phyloP scores from a whole-genome alignment of 2,329 filamentous ascomycete species.

The Penicillium sp. region DNA sequence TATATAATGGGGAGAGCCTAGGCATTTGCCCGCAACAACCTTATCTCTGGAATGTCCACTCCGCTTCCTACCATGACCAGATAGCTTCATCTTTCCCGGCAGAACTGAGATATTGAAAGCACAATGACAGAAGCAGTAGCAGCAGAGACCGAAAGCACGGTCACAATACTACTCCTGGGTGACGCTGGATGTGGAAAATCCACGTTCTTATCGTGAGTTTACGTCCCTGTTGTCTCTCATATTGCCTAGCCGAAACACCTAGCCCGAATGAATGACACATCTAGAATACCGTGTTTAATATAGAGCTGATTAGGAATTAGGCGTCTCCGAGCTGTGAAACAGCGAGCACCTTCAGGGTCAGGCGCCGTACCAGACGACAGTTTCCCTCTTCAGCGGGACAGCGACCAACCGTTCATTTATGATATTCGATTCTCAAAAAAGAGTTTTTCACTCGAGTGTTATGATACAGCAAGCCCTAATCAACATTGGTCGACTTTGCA shows the following conservation, averaged over 20 bases:
- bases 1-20: constrained; percentile 4
- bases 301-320: constrained; percentile 5
- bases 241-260: no score
- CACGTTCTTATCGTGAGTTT: constrained; percentile 56
- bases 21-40: not conserved
- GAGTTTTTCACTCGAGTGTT: constrained; percentile 51
- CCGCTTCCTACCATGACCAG: not conserved
- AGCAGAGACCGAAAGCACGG: constrained; percentile 16
- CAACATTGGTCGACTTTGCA: constrained; percentile 50
- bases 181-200: constrained; percentile 57
- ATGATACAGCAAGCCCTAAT: constrained; percentile 53
- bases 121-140: constrained; percentile 8
- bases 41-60: not conserved
- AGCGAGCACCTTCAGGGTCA: constrained; percentile 10
- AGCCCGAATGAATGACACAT: no score
- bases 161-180: constrained; percentile 51
- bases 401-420: constrained; percentile 55
- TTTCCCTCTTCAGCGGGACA: constrained; percentile 47
- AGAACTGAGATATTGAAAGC: not conserved
- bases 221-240: not conserved
- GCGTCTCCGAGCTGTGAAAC: constrained; percentile 19
- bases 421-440: constrained; percentile 53
- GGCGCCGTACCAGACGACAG: constrained; percentile 29
- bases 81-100: no score
- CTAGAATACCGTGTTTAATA: not conserved